Evolutionary conservation across 2,329 filamentous ascomycete genomes (phyloP).

Genomic region (Chrysoporthe deuterocubensis): DNA sequence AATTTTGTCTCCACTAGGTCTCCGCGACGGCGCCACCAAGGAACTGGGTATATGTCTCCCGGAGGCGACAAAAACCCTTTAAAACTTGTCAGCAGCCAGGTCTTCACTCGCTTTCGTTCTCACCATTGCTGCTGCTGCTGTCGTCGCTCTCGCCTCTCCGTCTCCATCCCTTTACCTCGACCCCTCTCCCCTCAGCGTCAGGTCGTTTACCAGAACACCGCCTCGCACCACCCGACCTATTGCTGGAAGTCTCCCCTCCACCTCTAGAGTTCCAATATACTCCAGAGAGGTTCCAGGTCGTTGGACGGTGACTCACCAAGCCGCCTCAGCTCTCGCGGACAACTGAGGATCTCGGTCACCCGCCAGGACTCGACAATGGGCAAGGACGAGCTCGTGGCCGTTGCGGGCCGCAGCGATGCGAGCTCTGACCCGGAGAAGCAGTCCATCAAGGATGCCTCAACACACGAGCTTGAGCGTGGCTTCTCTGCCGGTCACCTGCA

Average conservation of each 20-base stretch:
- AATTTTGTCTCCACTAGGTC: slow-evolving; percentile 20
- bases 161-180: neutral
- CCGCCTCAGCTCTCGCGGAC: neutral
- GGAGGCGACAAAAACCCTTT: slow-evolving; percentile 19
- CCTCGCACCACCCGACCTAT: neutral
- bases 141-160: neutral
- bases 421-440: slow-evolving; percentile 28
- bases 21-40: slow-evolving; percentile 17
- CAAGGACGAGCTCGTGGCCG: slow-evolving; percentile 21
- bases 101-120: neutral
- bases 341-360: neutral
- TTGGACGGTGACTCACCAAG: slow-evolving; percentile 16
- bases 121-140: neutral
- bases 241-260: neutral
- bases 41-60: neutral
- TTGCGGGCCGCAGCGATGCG: slow-evolving; percentile 21
- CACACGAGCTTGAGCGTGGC: slow-evolving; percentile 27
- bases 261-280: neutral
- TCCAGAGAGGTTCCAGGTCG: neutral
- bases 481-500: slow-evolving; percentile 46
- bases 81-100: slow-evolving; percentile 2
- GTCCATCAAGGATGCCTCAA: slow-evolving; percentile 22
- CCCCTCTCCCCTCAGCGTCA: neutral
- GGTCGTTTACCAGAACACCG: neutral
- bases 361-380: slow-evolving; percentile 14